Evolutionary conservation across 495 filamentous ascomycete genomes (phyloP).

Genomic region (Zalerion maritima): DNA sequence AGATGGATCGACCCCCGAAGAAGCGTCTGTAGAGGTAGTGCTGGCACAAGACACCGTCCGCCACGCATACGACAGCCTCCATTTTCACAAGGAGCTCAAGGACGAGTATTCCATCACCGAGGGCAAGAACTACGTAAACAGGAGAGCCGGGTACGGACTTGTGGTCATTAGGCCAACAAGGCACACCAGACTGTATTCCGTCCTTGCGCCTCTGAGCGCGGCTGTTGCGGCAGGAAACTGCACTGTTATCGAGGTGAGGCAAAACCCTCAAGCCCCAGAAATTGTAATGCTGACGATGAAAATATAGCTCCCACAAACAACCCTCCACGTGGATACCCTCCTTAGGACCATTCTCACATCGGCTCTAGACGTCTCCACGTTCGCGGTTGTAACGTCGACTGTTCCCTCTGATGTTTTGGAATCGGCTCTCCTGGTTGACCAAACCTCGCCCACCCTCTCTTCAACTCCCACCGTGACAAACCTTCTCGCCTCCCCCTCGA

Average conservation of each 20-base stretch:
- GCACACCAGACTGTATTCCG: constrained; percentile 34
- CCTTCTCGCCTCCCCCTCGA: constrained; percentile 18
- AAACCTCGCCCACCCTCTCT: constrained; percentile 2
- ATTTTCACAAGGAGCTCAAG: constrained; percentile 23
- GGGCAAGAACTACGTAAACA: constrained; percentile 19
- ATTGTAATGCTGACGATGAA: constrained; percentile 2
- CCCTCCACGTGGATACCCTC: constrained; percentile 13
- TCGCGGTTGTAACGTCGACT: constrained; percentile 17
- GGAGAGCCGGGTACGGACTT: constrained; percentile 24
- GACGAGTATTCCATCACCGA: constrained; percentile 35
- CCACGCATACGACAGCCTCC: constrained; percentile 26
- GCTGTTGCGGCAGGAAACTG: constrained; percentile 39
- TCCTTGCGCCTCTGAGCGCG: constrained; percentile 30
- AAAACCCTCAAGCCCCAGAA: not conserved
- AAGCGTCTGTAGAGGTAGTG: constrained; percentile 22
- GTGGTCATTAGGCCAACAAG: constrained; percentile 34
- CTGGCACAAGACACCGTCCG: constrained; percentile 27
- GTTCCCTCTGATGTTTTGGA: constrained; percentile 6
- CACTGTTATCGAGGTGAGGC: constrained; percentile 33
- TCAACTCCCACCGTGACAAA: constrained; percentile 1
- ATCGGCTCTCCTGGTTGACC: constrained; percentile 9
- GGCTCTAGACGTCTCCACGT: constrained; percentile 31
- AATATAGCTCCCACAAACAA: constrained; percentile 23
- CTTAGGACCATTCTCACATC: constrained; percentile 25
- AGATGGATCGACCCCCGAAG: constrained; percentile 25